Evolutionary conservation across 2,329 filamentous ascomycete genomes (phyloP).

Genomic region (Phaeosphaeriaceae sp.): DNA sequence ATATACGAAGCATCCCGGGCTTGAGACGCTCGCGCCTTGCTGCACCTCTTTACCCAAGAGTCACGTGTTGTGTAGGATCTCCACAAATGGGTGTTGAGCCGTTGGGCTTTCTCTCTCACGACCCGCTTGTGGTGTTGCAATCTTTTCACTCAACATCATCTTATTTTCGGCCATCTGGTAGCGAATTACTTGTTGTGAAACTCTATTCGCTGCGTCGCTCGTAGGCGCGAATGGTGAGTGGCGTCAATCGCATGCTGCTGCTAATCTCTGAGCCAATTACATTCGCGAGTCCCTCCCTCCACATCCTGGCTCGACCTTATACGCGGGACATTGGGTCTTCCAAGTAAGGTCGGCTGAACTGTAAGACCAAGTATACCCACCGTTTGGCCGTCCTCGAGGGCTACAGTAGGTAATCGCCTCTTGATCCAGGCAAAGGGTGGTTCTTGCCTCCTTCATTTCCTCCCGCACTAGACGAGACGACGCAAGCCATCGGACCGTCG

Average conservation of each 20-base stretch:
- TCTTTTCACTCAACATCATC: conserved; percentile 20
- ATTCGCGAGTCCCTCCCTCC: conserved; percentile 21
- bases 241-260: conserved; percentile 41
- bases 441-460: conserved; percentile 12
- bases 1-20: conserved; percentile 11
- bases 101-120: neutral
- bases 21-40: conserved; percentile 12
- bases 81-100: conserved; percentile 4
- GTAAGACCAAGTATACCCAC: conserved; percentile 17
- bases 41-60: conserved; percentile 11
- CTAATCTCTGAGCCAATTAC: conserved; percentile 44
- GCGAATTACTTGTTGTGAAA: conserved; percentile 23
- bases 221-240: conserved; percentile 41
- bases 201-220: conserved; percentile 36
- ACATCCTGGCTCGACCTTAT: conserved; percentile 34
- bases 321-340: conserved; percentile 32
- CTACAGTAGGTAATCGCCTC: neutral
- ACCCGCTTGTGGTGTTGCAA: conserved; percentile 13
- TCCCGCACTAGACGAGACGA: conserved; percentile 15
- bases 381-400: neutral
- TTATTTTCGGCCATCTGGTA: conserved; percentile 14
- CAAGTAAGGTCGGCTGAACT: conserved; percentile 24
- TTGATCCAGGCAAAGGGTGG: conserved; percentile 5
- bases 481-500: neutral
- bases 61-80: conserved; percentile 26